Percentiles rank a stretch among this genome's conserved stretches.
Evolutionary conservation across 2,329 filamentous ascomycete species (phyloP).

Genomic region (Amauroascus verrucosus): DNA sequence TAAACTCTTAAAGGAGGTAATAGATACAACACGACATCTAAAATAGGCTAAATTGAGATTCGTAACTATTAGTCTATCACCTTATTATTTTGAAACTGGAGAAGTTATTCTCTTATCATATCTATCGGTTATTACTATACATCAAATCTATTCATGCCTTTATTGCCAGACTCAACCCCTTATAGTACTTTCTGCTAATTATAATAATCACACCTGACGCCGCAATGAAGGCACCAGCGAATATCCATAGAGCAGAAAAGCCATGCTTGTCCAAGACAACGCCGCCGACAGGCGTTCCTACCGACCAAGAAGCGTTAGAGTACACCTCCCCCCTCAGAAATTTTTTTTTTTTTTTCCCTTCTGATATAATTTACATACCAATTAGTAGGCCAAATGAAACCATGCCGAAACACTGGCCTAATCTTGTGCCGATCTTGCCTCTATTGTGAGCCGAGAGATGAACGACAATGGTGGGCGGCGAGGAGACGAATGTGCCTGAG

Average conservation of each 20-base stretch:
- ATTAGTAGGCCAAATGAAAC: constrained; percentile 1
- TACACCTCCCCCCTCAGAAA: too few species aligned
- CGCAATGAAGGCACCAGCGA: background rate
- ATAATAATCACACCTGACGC: background rate
- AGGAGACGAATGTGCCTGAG: constrained; percentile 42
- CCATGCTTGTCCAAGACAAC: constrained; percentile 1
- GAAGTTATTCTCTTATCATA: too few species aligned
- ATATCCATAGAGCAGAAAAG: background rate
- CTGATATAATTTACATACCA: too few species aligned
- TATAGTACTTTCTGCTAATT: background rate
- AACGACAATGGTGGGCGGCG: constrained; percentile 21
- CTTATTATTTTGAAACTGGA: too few species aligned
- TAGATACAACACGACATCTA: too few species aligned
- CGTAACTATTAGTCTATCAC: too few species aligned
- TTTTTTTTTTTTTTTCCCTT: too few species aligned
- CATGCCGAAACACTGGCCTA: constrained; percentile 34
- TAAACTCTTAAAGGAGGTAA: too few species aligned
- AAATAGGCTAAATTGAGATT: too few species aligned
- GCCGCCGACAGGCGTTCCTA: constrained; percentile 4
- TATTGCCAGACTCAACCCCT: constrained; percentile 1
- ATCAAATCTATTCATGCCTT: background rate
- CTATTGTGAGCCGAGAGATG: constrained; percentile 32
- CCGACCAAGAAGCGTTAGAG: background rate
- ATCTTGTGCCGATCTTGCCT: constrained; percentile 46
- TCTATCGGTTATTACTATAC: too few species aligned